phyloP scores from a whole-genome alignment of 495 filamentous ascomycete genomes.

The Daldinia decipiens region DNA sequence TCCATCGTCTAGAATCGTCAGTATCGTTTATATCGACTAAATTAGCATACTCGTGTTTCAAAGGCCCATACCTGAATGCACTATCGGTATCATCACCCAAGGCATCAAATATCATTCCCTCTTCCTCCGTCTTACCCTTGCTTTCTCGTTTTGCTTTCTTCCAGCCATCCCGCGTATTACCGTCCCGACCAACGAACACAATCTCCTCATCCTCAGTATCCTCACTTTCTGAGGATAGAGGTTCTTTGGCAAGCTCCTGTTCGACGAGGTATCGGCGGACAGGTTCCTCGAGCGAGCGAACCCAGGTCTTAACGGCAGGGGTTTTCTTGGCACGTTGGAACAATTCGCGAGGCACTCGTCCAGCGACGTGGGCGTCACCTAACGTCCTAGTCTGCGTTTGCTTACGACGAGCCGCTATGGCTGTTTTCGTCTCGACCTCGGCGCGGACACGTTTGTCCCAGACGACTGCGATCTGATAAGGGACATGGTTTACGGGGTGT shows the following conservation, averaged over 20 bases:
- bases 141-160: constrained; percentile 56
- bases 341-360: constrained; percentile 69
- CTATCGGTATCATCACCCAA: constrained; percentile 76
- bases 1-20: constrained; percentile 74
- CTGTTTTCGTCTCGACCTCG: constrained; percentile 55
- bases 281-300: constrained; percentile 60
- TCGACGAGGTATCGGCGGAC: constrained; percentile 56
- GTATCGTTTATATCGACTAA: constrained; percentile 37
- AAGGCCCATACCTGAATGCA: constrained; percentile 76
- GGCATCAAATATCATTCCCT: constrained; percentile 83
- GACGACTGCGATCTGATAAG: constrained; percentile 87
- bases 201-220: constrained; percentile 86
- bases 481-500: constrained; percentile 77
- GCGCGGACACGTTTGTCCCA: constrained; percentile 79
- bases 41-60: constrained; percentile 20
- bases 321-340: constrained; percentile 60
- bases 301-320: constrained; percentile 59
- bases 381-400: constrained; percentile 43
- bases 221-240: constrained; percentile 56
- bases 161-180: constrained; percentile 73
- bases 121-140: constrained; percentile 64
- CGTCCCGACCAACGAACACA: constrained; percentile 86
- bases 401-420: constrained; percentile 44
- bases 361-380: constrained; percentile 49
- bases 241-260: constrained; percentile 58